phyloP scores from a whole-genome alignment of 176 grass and related monocot genomes.

The Cenchrus purpureus region DNA sequence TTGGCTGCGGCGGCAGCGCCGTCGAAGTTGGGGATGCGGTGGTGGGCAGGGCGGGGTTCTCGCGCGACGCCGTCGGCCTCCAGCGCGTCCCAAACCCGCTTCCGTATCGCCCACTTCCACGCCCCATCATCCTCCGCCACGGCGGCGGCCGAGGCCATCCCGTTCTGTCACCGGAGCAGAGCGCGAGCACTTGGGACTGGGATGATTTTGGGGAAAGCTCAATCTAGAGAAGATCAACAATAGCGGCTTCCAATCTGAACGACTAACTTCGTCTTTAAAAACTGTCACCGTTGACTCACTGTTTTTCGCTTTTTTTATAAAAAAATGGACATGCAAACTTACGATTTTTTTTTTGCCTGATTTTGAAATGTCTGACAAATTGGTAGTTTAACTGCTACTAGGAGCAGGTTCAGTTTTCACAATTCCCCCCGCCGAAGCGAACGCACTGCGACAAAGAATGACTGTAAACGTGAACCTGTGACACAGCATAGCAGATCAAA shows the following conservation, averaged over 20 bases:
- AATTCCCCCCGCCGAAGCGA: no score
- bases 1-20: slow-evolving; percentile 64
- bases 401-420: no score
- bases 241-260: not conserved
- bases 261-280: not conserved
- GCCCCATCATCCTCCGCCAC: slow-evolving; percentile 28
- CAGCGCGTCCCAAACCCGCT: slow-evolving; percentile 78
- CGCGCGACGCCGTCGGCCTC: slow-evolving; percentile 69
- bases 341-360: no score
- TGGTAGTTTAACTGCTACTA: no score
- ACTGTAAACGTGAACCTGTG: no score
- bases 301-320: not conserved
- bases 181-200: not conserved
- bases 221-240: not conserved
- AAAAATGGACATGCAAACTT: not conserved
- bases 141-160: slow-evolving; percentile 20
- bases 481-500: no score
- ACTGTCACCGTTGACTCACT: not conserved
- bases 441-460: no score
- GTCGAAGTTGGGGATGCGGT: slow-evolving; percentile 90
- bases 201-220: no score
- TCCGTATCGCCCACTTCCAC: slow-evolving; percentile 90
- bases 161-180: not conserved
- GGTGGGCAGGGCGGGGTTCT: slow-evolving; percentile 77
- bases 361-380: no score